Conservation (phyloP, 1,284 basidiomycete genomes). For the Ustilago vetiveriae region DNA sequence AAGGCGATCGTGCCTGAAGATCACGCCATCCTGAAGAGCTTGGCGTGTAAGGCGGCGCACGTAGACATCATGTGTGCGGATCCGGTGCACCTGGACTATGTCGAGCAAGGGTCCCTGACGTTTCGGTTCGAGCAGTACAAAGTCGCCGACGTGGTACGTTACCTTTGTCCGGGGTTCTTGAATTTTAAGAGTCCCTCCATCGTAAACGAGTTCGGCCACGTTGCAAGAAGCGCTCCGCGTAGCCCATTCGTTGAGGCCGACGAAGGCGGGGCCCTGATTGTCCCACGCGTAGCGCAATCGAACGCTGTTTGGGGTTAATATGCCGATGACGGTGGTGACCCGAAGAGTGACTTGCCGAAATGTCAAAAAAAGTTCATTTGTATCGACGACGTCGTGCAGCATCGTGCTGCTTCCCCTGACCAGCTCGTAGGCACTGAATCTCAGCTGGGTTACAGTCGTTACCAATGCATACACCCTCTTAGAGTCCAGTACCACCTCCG, state of each 20-base stretch:
- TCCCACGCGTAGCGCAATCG: conserved; percentile 14
- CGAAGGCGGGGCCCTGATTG: conserved; percentile 5
- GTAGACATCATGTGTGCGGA: neutral
- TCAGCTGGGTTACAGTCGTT: neutral
- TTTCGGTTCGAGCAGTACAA: conserved; percentile 11
- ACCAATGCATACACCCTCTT: neutral
- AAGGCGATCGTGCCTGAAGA: conserved; percentile 31
- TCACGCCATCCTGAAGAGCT: neutral
- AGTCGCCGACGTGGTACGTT: conserved; percentile 39
- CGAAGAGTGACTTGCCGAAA: neutral
- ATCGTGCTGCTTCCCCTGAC: neutral
- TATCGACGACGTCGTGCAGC: conserved; percentile 3
- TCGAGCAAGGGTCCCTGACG: conserved; percentile 7
- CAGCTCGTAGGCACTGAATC: neutral
- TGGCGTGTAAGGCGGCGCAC: conserved; percentile 15
- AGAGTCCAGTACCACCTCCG: neutral
- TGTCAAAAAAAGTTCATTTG: conserved; percentile 15
- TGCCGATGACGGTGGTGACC: no score
- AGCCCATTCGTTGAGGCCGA: conserved; percentile 13
- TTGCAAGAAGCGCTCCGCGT: no score
- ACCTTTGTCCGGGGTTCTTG: no score
- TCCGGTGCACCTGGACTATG: conserved; percentile 18
- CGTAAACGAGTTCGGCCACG: no score
- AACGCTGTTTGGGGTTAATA: no score
- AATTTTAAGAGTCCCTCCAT: no score